Base-by-base conservation (phyloP, 2,329 filamentous ascomycete genomes). In the Cadophora malorum region DNA sequence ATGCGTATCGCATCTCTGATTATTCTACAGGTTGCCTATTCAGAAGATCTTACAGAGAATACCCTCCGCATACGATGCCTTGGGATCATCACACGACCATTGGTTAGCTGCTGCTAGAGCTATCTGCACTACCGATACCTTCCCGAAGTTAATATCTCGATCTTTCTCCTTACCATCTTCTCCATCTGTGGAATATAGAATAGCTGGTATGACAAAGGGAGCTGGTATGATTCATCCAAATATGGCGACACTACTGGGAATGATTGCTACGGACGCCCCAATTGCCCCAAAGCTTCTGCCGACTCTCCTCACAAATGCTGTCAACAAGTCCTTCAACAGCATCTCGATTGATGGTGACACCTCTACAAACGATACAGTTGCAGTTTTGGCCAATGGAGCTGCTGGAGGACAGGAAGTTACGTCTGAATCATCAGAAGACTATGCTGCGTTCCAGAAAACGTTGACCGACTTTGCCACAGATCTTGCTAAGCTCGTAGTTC, bases 161-260 rank as follows among this genome's bases (percentile, higher is more conserved):
- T 88, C 89, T 16, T 99, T 98, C 81, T 89, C 84, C 33, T 88
- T 99, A 38, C 94, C 96, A 4, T 94, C 92, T 1, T 91, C 92
- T 4, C 88, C 92, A 0, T 84, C 84, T 21, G 83, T 88, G 61
- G 89, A 91, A 78, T 99, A 97, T 82, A 86, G 87, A 74, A 91
- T 99, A 61, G 94, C 93, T 14, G 96, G 96, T 74, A 96, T 97
- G 88, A 97, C 95, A 76, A 99, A 99, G 83, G 96, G 96, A 67
- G 96, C 96, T 5, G 96, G 96, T 77, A 99, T 99, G 96, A 97
- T 99, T 79, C 94, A 97, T 78, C 96, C 96, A 59, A 98, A 99
- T 83, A 97, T 99, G 94, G 96, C 94, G 35, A 99, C 96, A 0
- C 87, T 98, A 41, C 88, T 99, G 45, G 94, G 93, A 64, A 91